phyloP scores from a whole-genome alignment of 2,329 filamentous ascomycete genomes.

The Colletotrichum sp. region DNA sequence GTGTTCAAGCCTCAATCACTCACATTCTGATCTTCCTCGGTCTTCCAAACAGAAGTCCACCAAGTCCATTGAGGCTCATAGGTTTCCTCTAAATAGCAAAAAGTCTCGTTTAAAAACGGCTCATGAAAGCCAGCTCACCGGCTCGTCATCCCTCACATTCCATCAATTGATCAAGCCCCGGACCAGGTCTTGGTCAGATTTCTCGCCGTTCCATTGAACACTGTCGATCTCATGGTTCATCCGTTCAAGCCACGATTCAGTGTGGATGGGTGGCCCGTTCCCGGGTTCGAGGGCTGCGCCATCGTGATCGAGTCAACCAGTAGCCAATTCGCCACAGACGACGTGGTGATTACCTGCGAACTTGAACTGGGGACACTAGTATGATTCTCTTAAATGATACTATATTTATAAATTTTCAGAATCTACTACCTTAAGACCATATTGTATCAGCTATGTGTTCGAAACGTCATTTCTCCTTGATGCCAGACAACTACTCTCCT shows the following conservation, averaged over 20 bases:
- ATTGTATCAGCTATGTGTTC: too few species aligned
- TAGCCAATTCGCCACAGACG: background rate
- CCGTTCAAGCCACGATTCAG: background rate
- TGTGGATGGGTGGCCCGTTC: background rate
- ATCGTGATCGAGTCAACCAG: background rate
- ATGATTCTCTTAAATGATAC: too few species aligned
- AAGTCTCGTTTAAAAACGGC: background rate
- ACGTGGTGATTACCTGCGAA: background rate
- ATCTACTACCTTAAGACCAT: too few species aligned
- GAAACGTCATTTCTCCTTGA: too few species aligned
- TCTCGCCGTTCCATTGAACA: background rate
- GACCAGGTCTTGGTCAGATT: background rate
- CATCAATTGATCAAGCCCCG: background rate
- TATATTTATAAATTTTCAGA: too few species aligned
- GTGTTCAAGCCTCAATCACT: background rate
- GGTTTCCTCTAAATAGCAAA: background rate
- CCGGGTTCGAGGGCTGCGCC: background rate
- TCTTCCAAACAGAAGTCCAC: background rate
- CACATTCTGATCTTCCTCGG: background rate
- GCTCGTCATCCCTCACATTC: background rate
- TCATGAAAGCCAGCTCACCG: background rate
- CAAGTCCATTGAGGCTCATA: background rate
- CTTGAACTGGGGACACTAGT: background rate
- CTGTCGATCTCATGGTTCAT: background rate
- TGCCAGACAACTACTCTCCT: too few species aligned